Base-by-base conservation (phyloP, 352 stramenopile genomes). In the Phytophthora rubi region DNA sequence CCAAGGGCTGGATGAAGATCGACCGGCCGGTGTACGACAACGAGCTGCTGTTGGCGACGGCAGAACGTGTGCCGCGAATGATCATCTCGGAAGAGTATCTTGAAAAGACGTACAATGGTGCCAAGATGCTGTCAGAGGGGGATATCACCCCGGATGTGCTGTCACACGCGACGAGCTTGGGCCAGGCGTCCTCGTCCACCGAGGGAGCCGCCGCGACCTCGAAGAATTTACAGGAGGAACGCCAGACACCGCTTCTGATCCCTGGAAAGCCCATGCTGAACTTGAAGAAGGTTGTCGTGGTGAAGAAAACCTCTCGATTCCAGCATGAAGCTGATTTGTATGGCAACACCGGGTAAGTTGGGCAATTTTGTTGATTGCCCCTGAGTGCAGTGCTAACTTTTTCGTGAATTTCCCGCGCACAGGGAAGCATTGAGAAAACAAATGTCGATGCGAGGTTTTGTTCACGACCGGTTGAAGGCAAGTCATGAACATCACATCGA, bases 81-180 rank as follows among this genome's bases (percentile, higher is more conserved):
- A 97, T 97, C 54, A 89, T 95, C 37, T 97, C 89, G 44, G 87
- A 97, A 51, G 88, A 96, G 42, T 96, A 96, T 60, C 83, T 96
- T 52, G 82, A 92, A 53, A 90, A 93, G 79, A 96, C 89, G 39
- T 96, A 96, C 70, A 83, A 89, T 66, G 69, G 65, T 44, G 65
- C 65, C 18, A 78, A 76, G 37, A 62, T 45, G 26, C 28, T 77
- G 37, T 59, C 61, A 1, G 64, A 70, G 0, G 56, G 21, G 45
- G 66, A 75, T 35, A 32, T 57, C 1, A 59, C 42, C 13, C 33
- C 72, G n/a, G 57, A 70, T 33, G 39, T 67, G 18, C 26, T 57
- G 18, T 30, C 52, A 26, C 51, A 64, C 30, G 26, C 23, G n/a
- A 65, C 30, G 23, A 72, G 45, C 35, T 72, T 62, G 26, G 53